Base-by-base conservation (phyloP, 2,329 filamentous ascomycete species). In the Lachnellula subtilissima region DNA sequence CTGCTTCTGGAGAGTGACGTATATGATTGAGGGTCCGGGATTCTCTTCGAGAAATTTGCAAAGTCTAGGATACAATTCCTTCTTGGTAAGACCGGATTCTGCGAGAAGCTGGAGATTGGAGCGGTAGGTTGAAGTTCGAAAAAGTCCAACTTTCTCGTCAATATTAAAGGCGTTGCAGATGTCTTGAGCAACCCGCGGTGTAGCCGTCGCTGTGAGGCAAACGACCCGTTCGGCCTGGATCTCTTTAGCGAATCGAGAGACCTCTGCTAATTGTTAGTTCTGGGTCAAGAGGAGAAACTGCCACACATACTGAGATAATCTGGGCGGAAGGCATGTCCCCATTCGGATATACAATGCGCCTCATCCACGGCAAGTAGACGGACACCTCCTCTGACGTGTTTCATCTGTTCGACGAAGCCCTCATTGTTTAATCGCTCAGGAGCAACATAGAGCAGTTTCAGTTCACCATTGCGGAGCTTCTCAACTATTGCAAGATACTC, bases 381-480 rank as follows among this genome's bases (percentile, higher is more conserved):
- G 1, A 85, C 73, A 6, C 81, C 81, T 2, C 81, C 81, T 0
- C 75, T 75, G 0, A 83, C 76, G 12, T 75, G 67, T 45, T 78
- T 80, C 67, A 85, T 81, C 15, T 72, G 78, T 48, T 78, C 75
- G 5, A 85, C 74, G 49, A 85, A 85, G 0, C 76, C 77, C 62
- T 85, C 81, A 54, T 85, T 85, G 63, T 84, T 85, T 11, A 85
- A 71, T 6, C 80, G 73, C 65, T 85, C 82, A 0, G 82, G 82
- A 0, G 82, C 79, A 52, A 80, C 83, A 58, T 84, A 85, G 3
- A 85, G 67, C 2, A 85, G 64, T 3, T 79, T 77, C 7, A 85
- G 64, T 12, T 74, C 68, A 0, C 79, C 81, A 39, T 74, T 70
- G 15, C 74, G 71, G 52, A 78, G 65, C 51, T 78, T 72, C 4